Percentiles rank a stretch among this genome's conserved stretches.
Conservation (phyloP, 176 grass and related monocot species). For the Thalia dealbata region DNA sequence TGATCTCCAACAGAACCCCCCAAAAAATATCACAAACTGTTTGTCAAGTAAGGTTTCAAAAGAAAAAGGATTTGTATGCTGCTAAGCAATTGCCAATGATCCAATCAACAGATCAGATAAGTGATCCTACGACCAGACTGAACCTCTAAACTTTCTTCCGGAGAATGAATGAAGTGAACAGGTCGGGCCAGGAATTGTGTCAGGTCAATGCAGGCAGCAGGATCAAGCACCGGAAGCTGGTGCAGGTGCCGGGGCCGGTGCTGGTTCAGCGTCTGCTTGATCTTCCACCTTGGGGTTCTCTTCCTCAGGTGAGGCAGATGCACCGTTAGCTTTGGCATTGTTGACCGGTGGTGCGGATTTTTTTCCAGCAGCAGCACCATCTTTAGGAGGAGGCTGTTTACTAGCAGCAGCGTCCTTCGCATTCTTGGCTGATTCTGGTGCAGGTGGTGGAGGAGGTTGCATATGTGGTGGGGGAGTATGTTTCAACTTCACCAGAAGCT, state of each 20-base stretch:
- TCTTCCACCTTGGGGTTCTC: background rate
- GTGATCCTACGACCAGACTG: background rate
- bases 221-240: background rate
- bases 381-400: background rate
- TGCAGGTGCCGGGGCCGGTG: too few relatives aligned
- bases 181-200: too few relatives aligned
- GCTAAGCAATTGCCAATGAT: too few relatives aligned
- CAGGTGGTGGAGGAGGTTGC: conserved; percentile 1
- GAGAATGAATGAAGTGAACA: too few relatives aligned
- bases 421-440: background rate
- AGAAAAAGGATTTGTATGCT: too few relatives aligned
- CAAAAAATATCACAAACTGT: too few relatives aligned
- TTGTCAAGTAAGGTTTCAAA: too few relatives aligned
- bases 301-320: background rate
- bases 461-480: conserved; percentile 11
- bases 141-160: background rate
- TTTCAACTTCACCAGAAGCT: conserved; percentile 1
- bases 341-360: background rate
- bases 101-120: background rate
- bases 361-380: background rate
- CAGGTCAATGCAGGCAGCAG: background rate
- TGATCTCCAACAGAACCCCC: too few relatives aligned
- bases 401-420: background rate
- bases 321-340: conserved; percentile 14
- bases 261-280: background rate